A percentile compares a stretch with the other conserved stretches of the same genome.
Conservation (phyloP, 2,329 filamentous ascomycete genomes). For the Trichoderma sp. region DNA sequence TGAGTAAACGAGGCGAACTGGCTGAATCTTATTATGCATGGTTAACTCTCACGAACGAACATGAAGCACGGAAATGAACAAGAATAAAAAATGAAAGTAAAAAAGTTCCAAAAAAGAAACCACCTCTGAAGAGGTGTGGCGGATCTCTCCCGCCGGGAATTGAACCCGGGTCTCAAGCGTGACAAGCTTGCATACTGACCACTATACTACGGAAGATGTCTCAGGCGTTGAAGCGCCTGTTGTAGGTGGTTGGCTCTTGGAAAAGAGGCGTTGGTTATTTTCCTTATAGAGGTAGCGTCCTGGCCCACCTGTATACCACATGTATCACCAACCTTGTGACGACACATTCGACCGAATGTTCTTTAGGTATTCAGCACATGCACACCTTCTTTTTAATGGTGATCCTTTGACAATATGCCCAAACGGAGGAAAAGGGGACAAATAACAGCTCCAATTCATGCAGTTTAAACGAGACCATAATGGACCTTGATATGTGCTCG, state of each 20-base stretch:
- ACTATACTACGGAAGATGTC: constrained; percentile 19
- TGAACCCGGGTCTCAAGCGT: constrained; percentile 20
- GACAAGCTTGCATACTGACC: constrained; percentile 20
- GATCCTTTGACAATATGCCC: not conserved
- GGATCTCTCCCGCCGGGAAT: constrained; percentile 20
- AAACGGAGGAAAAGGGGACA: not conserved
- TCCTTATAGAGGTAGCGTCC: not conserved
- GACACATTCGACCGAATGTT: not conserved
- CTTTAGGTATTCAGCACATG: not conserved
- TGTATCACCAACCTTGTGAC: not conserved
- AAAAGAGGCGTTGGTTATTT: not conserved
- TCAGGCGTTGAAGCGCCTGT: constrained; percentile 7
- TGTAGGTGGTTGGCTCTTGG: not conserved
- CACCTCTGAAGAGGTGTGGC: constrained; percentile 13
- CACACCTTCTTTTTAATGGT: not conserved
- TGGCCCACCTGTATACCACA: not conserved
- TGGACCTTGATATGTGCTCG: not conserved
- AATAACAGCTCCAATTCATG: not conserved
- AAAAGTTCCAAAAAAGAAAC: not conserved
- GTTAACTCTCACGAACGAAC: not conserved
- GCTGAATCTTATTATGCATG: not conserved
- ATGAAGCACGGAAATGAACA: not conserved
- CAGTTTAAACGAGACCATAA: not conserved
- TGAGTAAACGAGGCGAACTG: not conserved
- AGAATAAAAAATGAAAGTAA: too few relatives aligned